These are phyloP conservation scores for Carex cristatella DNA, from an alignment of 176 grass and related monocot species.

Conservation along the genomic window DNA sequence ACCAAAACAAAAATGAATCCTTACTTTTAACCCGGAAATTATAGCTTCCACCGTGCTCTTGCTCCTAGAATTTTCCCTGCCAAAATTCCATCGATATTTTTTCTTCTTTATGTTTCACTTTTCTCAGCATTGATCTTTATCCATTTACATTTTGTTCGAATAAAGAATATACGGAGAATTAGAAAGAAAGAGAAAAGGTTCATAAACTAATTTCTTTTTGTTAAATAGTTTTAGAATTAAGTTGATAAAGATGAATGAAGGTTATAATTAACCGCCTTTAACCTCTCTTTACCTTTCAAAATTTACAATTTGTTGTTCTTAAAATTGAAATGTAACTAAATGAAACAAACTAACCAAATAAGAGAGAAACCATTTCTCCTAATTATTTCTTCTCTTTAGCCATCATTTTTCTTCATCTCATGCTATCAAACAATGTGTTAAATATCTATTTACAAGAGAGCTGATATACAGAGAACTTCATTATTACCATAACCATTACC, in stretches of 20 bases:
- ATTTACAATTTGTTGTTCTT: neutral
- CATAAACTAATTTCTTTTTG: neutral
- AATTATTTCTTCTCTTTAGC: neutral
- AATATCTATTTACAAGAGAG: neutral
- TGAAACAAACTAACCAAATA: neutral
- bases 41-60: neutral
- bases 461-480: no score
- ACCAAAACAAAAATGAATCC: neutral
- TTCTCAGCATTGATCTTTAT: neutral
- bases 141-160: neutral
- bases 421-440: neutral
- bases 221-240: neutral
- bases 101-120: no score
- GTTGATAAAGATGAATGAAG: neutral
- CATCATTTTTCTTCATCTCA: neutral
- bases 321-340: neutral
- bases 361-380: neutral
- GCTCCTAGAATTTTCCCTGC: neutral
- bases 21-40: neutral
- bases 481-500: neutral
- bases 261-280: neutral
- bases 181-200: neutral
- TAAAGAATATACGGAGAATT: neutral
- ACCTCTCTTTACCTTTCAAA: neutral
- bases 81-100: neutral